These are phyloP conservation scores for Scorias spongiosa DNA, from an alignment of 2,329 filamentous ascomycete genomes.

Conservation along the genomic window DNA sequence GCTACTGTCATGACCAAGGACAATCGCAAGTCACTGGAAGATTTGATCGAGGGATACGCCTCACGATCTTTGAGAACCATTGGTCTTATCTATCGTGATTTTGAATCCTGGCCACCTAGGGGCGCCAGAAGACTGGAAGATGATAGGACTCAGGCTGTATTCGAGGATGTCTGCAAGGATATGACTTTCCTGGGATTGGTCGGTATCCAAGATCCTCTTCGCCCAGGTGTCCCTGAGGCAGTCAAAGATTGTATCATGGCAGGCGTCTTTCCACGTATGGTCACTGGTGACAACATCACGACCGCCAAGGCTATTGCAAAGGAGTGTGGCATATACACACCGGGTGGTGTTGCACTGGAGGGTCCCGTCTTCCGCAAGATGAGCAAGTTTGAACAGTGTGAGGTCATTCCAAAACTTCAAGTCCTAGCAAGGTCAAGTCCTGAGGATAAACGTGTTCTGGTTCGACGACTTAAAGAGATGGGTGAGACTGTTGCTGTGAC, in stretches of 20 bases:
- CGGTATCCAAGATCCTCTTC: slow-evolving; percentile 60
- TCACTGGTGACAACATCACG: slow-evolving; percentile 56
- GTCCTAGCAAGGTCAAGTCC: slow-evolving; percentile 55
- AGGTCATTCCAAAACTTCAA: slow-evolving; percentile 46
- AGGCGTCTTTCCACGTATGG: slow-evolving; percentile 59
- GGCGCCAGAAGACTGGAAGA: slow-evolving; percentile 44
- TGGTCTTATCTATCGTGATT: slow-evolving; percentile 69
- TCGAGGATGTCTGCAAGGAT: slow-evolving; percentile 52
- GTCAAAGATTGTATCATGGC: slow-evolving; percentile 52
- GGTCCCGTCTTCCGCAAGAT: slow-evolving; percentile 31
- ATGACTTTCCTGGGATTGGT: slow-evolving; percentile 61
- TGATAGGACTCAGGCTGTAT: slow-evolving; percentile 46
- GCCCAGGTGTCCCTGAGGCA: slow-evolving; percentile 51
- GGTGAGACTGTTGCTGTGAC: slow-evolving; percentile 53
- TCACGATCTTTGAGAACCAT: slow-evolving; percentile 71
- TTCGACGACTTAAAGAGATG: slow-evolving; percentile 47
- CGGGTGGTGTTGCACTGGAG: slow-evolving; percentile 29
- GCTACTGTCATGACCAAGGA: slow-evolving; percentile 39
- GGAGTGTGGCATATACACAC: slow-evolving; percentile 51
- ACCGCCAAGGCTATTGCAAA: slow-evolving; percentile 59
- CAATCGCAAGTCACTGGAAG: slow-evolving; percentile 44
- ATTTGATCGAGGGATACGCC: slow-evolving; percentile 64
- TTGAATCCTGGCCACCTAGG: slow-evolving; percentile 61
- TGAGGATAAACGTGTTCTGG: slow-evolving; percentile 52
- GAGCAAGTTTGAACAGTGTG: slow-evolving; percentile 31